Conservation (phyloP, 139 green algal genomes). For the Coccomyxa sp. region DNA sequence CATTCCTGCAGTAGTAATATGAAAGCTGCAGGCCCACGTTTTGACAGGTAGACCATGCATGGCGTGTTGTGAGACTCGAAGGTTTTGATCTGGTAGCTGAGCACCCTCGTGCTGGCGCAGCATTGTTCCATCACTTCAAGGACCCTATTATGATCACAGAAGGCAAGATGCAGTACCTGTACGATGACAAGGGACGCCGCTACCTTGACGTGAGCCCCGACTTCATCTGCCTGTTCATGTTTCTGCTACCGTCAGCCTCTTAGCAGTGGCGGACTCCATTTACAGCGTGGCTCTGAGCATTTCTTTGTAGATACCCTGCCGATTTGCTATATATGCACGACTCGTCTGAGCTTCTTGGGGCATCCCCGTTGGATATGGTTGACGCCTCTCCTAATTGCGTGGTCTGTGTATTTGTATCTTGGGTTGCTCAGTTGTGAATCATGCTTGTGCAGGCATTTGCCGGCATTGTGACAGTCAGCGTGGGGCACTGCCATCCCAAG, state of each 20-base stretch:
- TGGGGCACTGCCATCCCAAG: slow-evolving; percentile 81
- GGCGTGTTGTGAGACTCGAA: background rate
- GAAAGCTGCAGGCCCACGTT: background rate
- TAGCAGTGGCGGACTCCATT: no score
- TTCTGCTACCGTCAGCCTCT: no score
- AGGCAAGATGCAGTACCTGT: slow-evolving; percentile 97
- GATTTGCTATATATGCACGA: no score
- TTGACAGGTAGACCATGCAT: background rate
- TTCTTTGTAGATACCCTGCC: no score
- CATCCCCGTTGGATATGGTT: no score
- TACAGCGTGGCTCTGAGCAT: no score
- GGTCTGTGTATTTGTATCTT: no score
- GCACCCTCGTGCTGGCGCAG: slow-evolving; percentile 21
- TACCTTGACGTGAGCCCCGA: slow-evolving; percentile 82
- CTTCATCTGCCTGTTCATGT: no score
- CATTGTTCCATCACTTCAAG: slow-evolving; percentile 81
- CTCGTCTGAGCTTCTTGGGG: no score
- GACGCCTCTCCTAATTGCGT: no score
- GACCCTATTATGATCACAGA: slow-evolving; percentile 93
- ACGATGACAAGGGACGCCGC: slow-evolving; percentile 83
- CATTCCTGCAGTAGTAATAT: background rate
- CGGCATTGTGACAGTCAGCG: slow-evolving; percentile 95
- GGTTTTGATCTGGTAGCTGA: background rate
- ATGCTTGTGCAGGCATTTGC: slow-evolving; percentile 84
- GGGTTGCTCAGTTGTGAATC: no score